A percentile compares a stretch with the other conserved stretches of the same genome.
These are phyloP conservation scores for Pseudogymnoascus sp. DNA, from an alignment of 2,329 filamentous ascomycete genomes.

Conservation along the genomic window DNA sequence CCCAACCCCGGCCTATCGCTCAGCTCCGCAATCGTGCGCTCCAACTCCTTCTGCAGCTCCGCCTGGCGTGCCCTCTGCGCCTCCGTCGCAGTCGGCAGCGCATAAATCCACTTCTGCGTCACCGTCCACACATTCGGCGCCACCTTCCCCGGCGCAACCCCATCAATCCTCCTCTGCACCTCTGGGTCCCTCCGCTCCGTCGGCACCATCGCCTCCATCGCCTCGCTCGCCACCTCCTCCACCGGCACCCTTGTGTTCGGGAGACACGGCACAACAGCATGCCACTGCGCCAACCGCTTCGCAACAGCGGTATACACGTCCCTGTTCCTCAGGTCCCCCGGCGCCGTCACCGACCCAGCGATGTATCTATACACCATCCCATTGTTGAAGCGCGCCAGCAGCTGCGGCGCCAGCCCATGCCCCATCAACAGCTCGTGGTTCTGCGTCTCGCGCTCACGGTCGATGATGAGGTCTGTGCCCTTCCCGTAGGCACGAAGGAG, in stretches of 20 bases:
- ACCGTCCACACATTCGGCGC: constrained; percentile 90
- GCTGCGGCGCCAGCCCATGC: constrained; percentile 71
- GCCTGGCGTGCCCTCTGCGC: constrained; percentile 59
- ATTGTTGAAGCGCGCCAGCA: constrained; percentile 89
- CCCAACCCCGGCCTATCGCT: constrained; percentile 72
- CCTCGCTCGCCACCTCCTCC: constrained; percentile 25
- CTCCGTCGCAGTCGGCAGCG: constrained; percentile 65
- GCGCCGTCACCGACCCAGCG: constrained; percentile 67
- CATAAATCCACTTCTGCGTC: constrained; percentile 91
- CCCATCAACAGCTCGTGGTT: constrained; percentile 82
- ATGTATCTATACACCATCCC: constrained; percentile 93
- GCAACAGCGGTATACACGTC: constrained; percentile 78
- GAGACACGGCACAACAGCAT: constrained; percentile 61
- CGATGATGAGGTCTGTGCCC: constrained; percentile 90
- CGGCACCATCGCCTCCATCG: constrained; percentile 20
- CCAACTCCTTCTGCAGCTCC: constrained; percentile 65
- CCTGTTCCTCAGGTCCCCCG: constrained; percentile 68
- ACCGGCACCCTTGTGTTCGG: constrained; percentile 25
- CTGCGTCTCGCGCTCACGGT: constrained; percentile 74
- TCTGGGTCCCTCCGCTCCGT: constrained; percentile 27
- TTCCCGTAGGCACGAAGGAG: constrained; percentile 89
- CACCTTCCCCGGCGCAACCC: constrained; percentile 56
- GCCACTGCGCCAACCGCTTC: constrained; percentile 81
- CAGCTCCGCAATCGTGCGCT: constrained; percentile 59
- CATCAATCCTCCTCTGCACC: constrained; percentile 38